Evolutionary conservation across 75 land plant genomes (phyloP), one percentile per base, ranked within the genome.

Genomic region (Cunninghamia lanceolata): DNA sequence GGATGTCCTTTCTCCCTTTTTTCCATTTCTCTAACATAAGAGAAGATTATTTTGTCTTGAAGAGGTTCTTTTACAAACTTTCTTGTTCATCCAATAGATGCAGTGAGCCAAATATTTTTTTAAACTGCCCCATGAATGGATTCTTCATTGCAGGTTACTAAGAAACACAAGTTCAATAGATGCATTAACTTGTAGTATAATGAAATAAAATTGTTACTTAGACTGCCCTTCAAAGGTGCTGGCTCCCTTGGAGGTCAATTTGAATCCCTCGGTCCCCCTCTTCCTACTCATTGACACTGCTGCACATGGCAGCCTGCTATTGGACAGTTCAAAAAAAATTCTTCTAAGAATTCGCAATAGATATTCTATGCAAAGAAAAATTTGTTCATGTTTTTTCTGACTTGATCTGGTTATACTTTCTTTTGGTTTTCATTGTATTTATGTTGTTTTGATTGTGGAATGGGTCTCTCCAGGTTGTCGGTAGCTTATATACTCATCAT

Each of bases 401-500:
- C 42, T 16, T 43, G 45, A 32, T 80, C 32, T n/a, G 32, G 14
- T 28, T 30, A 25, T 43, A n/a, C n/a, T 30, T 80, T 80, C 52
- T 43, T 80, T 45, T 43, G 45, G 34, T 45, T 80, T 19, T 45
- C 30, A n/a, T 11, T 42, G 32, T 45, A 80, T 47, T 79, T 7
- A 79, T 43, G 21, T 79, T 80, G 82, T 80, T 80, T 28, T 43
- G 32, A 80, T 43, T 80, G 32, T 45, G 82, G 47, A n/a, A 45
- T n/a, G 3, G 34, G 32, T 43, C n/a, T 34, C 76, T 83, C 47
- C 93, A 97, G 99, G 94, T 97, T 84, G 99, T 96, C n/a, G 98
- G 98, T 84, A 96, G 96, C 21, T 89, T 97, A 17, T 97, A 91
- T 84, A 94, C 99, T 14, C 99, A 97, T 82, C 99, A 97, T 89